Evolutionary conservation across 164 flowering plant genomes (phyloP).

Genomic region (Amborella trichopoda): DNA sequence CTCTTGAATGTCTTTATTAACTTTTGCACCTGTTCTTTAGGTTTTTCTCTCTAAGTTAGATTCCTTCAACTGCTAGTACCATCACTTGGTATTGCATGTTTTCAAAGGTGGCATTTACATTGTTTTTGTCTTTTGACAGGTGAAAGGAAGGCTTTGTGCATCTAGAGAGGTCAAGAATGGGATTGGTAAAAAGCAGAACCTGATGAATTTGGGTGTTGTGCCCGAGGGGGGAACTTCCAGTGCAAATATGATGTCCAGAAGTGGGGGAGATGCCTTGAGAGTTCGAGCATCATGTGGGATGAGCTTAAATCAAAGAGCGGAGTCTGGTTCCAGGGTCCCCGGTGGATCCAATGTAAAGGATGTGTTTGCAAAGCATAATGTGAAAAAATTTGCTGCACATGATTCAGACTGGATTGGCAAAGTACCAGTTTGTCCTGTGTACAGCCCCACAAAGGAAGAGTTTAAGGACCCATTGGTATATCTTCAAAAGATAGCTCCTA

Average conservation of each 20-base stretch:
- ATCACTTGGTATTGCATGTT: no score
- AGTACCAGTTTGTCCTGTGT: slow-evolving; percentile 86
- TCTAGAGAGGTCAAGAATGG: slow-evolving; percentile 61
- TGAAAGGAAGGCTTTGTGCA: slow-evolving; percentile 74
- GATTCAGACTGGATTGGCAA: slow-evolving; percentile 70
- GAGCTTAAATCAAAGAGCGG: slow-evolving; percentile 29
- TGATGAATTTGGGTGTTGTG: slow-evolving; percentile 29
- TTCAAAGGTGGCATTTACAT: no score
- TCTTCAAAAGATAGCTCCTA: slow-evolving; percentile 88
- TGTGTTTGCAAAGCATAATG: slow-evolving; percentile 41
- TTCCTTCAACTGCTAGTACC: no score
- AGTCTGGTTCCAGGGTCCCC: slow-evolving; percentile 16
- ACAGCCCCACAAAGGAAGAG: slow-evolving; percentile 74
- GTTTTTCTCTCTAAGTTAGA: no score
- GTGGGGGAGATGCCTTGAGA: slow-evolving; percentile 88
- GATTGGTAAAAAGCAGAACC: slow-evolving; percentile 61
- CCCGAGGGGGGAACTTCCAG: slow-evolving; percentile 22
- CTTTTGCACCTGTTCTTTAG: no score
- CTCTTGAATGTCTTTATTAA: no score
- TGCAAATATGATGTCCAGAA: slow-evolving; percentile 50
- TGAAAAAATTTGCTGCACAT: slow-evolving; percentile 44
- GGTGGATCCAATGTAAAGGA: slow-evolving; percentile 28
- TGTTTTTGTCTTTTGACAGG: slow-evolving; percentile 28
- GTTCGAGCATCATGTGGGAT: slow-evolving; percentile 56
- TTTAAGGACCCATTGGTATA: slow-evolving; percentile 91